These are phyloP conservation scores for Russula foetens DNA, from an alignment of 768 basidiomycete species.

Conservation along the genomic window DNA sequence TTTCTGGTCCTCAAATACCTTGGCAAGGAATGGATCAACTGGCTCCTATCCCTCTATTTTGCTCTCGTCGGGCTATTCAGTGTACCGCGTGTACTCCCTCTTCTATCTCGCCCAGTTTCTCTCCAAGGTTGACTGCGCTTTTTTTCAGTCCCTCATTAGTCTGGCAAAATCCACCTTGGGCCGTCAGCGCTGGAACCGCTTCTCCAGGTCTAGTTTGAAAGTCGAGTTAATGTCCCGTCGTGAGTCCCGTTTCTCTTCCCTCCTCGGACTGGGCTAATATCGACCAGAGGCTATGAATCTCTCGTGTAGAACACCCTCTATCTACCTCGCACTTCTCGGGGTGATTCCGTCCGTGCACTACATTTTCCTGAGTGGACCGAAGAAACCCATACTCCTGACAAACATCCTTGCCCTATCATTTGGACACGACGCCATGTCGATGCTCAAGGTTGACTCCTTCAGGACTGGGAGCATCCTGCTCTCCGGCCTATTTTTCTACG, in stretches of 20 bases:
- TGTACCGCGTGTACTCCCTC: conserved; percentile 57
- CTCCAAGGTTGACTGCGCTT: not conserved
- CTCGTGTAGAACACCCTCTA: conserved; percentile 50
- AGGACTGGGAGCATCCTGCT: conserved; percentile 77
- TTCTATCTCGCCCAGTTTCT: not conserved
- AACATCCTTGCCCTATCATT: conserved; percentile 73
- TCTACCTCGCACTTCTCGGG: conserved; percentile 50
- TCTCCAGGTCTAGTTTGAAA: conserved; percentile 32
- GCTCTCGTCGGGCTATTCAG: conserved; percentile 55
- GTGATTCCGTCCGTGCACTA: conserved; percentile 61
- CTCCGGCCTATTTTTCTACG: conserved; percentile 83
- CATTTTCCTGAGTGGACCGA: conserved; percentile 31
- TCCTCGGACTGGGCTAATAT: conserved; percentile 12
- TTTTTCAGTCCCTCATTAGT: conserved; percentile 43
- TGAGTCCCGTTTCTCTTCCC: conserved; percentile 24
- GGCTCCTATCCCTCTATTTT: conserved; percentile 70
- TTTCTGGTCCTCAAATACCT: conserved; percentile 67
- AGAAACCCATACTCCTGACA: conserved; percentile 62
- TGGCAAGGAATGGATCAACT: conserved; percentile 78
- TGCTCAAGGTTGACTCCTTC: conserved; percentile 86
- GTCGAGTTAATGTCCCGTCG: conserved; percentile 41
- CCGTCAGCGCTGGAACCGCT: conserved; percentile 46
- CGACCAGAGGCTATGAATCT: conserved; percentile 30
- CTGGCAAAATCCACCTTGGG: conserved; percentile 45
- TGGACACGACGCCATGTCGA: conserved; percentile 66